Evolutionary conservation across 768 basidiomycete species (phyloP).

Genomic region (Cystobasidium ongulense): DNA sequence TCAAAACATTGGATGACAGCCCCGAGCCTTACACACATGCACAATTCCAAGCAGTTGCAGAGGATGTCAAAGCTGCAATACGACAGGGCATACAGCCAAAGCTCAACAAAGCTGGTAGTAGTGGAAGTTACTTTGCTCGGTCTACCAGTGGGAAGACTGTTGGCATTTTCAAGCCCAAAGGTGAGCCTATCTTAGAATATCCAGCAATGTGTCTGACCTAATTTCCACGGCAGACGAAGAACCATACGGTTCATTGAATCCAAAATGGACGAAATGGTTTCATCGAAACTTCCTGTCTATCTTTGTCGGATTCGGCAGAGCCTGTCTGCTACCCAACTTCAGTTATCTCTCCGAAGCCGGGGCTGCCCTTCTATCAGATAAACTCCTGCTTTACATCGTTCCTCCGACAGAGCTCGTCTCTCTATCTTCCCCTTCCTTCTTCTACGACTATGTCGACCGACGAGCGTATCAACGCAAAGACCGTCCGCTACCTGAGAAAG

Average conservation of each 20-base stretch:
- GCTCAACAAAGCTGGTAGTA: conserved; percentile 81
- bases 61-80: conserved; percentile 63
- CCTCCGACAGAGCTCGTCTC: conserved; percentile 77
- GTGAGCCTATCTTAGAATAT: conserved; percentile 36
- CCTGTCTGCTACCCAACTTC: conserved; percentile 75
- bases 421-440: conserved; percentile 79
- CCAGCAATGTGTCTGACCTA: too few relatives aligned
- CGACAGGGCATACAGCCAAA: conserved; percentile 73
- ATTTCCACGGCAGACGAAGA: conserved; percentile 56
- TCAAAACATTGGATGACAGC: conserved; percentile 72
- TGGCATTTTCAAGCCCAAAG: conserved; percentile 83
- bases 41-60: conserved; percentile 56
- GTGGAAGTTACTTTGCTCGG: conserved; percentile 85
- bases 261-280: conserved; percentile 52
- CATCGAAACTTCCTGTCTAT: conserved; percentile 45
- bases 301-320: conserved; percentile 56
- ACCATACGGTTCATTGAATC: conserved; percentile 77
- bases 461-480: conserved; percentile 52
- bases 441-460: conserved; percentile 84
- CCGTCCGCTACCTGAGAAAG: conserved; percentile 73
- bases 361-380: conserved; percentile 69
- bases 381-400: conserved; percentile 68
- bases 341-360: conserved; percentile 86
- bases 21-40: conserved; percentile 61
- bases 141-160: conserved; percentile 43